These are phyloP conservation scores for Moniliophthora roreri DNA, from an alignment of 1,284 basidiomycete species.

Conservation along the genomic window DNA sequence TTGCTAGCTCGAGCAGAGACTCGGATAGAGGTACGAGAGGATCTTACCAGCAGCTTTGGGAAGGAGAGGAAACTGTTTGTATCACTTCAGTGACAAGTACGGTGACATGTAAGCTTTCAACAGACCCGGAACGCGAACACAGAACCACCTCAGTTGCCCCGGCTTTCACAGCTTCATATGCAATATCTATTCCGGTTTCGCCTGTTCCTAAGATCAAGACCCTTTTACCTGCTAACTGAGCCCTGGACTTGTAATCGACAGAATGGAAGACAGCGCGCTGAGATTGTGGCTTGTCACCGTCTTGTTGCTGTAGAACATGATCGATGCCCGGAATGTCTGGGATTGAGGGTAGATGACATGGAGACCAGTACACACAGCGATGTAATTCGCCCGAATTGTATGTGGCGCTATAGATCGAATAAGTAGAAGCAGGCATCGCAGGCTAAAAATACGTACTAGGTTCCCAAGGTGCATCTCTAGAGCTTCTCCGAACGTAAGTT, in stretches of 20 bases:
- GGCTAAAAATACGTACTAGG: slow-evolving; percentile 19
- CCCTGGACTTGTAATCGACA: slow-evolving; percentile 46
- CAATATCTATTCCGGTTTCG: slow-evolving; percentile 70
- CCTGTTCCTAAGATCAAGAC: slow-evolving; percentile 63
- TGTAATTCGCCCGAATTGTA: slow-evolving; percentile 33
- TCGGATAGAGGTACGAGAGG: background rate
- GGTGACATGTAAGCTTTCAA: background rate
- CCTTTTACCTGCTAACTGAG: slow-evolving; percentile 43
- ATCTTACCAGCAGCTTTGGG: slow-evolving; percentile 53
- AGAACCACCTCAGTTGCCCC: slow-evolving; percentile 55
- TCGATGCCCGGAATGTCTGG: slow-evolving; percentile 50
- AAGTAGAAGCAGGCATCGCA: background rate
- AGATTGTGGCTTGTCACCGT: slow-evolving; percentile 18
- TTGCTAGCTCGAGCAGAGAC: background rate
- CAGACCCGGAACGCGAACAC: slow-evolving; percentile 48
- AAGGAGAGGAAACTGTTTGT: slow-evolving; percentile 52
- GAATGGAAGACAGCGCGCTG: slow-evolving; percentile 48
- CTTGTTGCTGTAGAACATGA: slow-evolving; percentile 22
- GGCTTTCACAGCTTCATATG: slow-evolving; percentile 50
- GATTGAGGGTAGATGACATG: slow-evolving; percentile 51
- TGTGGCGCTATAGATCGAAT: slow-evolving; percentile 16
- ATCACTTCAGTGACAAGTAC: background rate
- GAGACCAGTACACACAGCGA: slow-evolving; percentile 50
- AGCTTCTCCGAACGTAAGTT: slow-evolving; percentile 26
- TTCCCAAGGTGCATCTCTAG: slow-evolving; percentile 25